phyloP scores from a whole-genome alignment of 768 basidiomycete species.

The Tricholoma saponaceum region DNA sequence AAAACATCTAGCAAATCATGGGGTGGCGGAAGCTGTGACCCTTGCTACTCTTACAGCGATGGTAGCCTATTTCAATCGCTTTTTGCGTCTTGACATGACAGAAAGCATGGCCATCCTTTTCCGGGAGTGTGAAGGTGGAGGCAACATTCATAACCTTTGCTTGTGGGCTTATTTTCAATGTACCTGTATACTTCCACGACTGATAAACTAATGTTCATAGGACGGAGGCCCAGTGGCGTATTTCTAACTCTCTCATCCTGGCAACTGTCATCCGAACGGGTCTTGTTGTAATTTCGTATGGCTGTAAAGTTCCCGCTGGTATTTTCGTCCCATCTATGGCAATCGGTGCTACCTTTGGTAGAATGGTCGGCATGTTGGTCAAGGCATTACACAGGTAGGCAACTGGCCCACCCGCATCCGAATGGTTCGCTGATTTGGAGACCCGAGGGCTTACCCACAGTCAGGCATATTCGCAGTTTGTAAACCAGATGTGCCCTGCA shows the following conservation, averaged over 20 bases:
- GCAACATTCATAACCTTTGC: slow-evolving; percentile 85
- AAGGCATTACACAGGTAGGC: slow-evolving; percentile 84
- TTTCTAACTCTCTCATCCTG: slow-evolving; percentile 88
- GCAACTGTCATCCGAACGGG: slow-evolving; percentile 87
- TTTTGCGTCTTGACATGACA: slow-evolving; percentile 96
- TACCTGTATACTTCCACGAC: not conserved
- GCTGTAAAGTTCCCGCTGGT: slow-evolving; percentile 94
- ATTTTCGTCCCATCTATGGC: slow-evolving; percentile 99
- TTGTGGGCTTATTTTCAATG: slow-evolving; percentile 62
- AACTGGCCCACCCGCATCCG: not conserved
- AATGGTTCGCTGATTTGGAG: not conserved
- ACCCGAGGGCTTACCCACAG: slow-evolving; percentile 68
- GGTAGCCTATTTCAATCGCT: slow-evolving; percentile 92
- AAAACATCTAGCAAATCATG: slow-evolving; percentile 81
- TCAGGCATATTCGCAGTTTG: slow-evolving; percentile 90
- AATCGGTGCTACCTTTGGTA: slow-evolving; percentile 92
- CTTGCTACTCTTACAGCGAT: slow-evolving; percentile 88
- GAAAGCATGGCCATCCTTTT: slow-evolving; percentile 94
- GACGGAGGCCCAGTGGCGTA: slow-evolving; percentile 87
- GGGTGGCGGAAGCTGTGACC: slow-evolving; percentile 83
- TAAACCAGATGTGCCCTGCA: slow-evolving; percentile 89
- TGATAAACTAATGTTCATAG: slow-evolving; percentile 33
- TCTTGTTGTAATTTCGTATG: slow-evolving; percentile 90
- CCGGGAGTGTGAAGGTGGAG: slow-evolving; percentile 92
- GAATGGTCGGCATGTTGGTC: slow-evolving; percentile 96